Evolutionary conservation across 257 asterid genomes (phyloP), one percentile per base, ranked within the genome.

Genomic region (Ligustrum vulgare): DNA sequence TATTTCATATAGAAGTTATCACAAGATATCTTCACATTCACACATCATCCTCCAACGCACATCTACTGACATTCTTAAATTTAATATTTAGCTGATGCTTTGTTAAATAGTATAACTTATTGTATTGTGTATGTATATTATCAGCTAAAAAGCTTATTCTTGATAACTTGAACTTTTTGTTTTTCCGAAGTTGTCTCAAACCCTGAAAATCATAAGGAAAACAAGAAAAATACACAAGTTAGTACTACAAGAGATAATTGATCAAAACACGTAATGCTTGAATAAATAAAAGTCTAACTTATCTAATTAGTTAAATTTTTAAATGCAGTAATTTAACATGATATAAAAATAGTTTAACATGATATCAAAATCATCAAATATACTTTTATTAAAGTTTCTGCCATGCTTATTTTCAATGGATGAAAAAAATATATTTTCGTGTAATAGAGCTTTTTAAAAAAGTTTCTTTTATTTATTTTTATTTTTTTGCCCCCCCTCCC

Each of bases 201-300:
- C 73, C 73, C 73, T 69, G 36, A 6, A 69, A 69, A 69, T 69
- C 49, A 12, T 36, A 22, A 23, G 36, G 13, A 20, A 22, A 39
- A 13, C 34, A 33, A 58, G n/a, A 72, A 35, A 35, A 20, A 16
- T 56, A 47, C 20, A 72, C 13, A 43, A 16, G 36, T 72, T 54
- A 51, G 25, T 51, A 16, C 11, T 6, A 6, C 9, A 51, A 18
- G 20, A 47, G 1, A 47, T 1, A 4, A 37, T 37, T 37, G 43
- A 39, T 39, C 47, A 39, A 39, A 39, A 39, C 3, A 39, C 13
- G 9, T 39, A 2, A 35, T 35, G 39, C 39, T 35, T 7, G 7
- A 34, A 34, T 34, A 34, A 37, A 8, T 8, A 37, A 1, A 6
- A 37, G 43, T 37, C 11, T 8, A 2, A 7, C 11, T 13, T 51